Evolutionary conservation across 192 early-diverging fungal species (phyloP).

Genomic region (Lobulomyces angularis): DNA sequence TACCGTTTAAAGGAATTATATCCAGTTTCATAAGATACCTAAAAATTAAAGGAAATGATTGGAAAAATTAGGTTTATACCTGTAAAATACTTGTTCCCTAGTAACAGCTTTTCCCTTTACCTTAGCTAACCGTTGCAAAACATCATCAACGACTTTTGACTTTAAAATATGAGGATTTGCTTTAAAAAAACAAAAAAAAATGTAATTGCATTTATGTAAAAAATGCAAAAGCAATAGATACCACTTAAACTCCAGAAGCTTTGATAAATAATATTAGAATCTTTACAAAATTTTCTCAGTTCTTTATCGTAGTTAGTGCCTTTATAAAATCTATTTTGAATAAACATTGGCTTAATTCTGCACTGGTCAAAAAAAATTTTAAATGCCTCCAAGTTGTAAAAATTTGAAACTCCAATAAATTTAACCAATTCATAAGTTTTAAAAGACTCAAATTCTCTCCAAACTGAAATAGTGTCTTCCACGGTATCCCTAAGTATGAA

Average conservation of each 20-base stretch:
- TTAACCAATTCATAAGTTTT: background rate
- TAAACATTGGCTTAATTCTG: slow-evolving; percentile 7
- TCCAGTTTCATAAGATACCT: slow-evolving; percentile 11
- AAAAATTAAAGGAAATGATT: too few relatives aligned
- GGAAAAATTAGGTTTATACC: too few relatives aligned
- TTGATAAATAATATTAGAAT: slow-evolving; percentile 10
- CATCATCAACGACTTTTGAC: too few relatives aligned
- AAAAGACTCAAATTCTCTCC: slow-evolving; percentile 13
- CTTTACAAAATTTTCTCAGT: slow-evolving; percentile 7
- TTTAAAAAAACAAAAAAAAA: too few relatives aligned
- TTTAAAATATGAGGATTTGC: slow-evolving; percentile 12
- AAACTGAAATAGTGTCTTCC: too few relatives aligned
- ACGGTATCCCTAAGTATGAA: background rate
- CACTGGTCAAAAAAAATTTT: slow-evolving; percentile 6
- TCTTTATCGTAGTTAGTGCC: slow-evolving; percentile 11
- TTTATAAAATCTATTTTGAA: slow-evolving; percentile 14
- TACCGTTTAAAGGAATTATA: slow-evolving; percentile 13
- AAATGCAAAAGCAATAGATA: too few relatives aligned
- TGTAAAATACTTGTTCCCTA: slow-evolving; percentile 10
- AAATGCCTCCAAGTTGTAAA: slow-evolving; percentile 7
- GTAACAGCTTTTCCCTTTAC: slow-evolving; percentile 8
- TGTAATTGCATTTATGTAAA: too few relatives aligned
- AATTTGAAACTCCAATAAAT: slow-evolving; percentile 11
- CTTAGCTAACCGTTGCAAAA: slow-evolving; percentile 5
- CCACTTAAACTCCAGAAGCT: slow-evolving; percentile 16